A percentile compares a stretch with the other conserved stretches of the same genome.
Conservation (phyloP, 106 monocot species). For the Apostasia ramifera region DNA sequence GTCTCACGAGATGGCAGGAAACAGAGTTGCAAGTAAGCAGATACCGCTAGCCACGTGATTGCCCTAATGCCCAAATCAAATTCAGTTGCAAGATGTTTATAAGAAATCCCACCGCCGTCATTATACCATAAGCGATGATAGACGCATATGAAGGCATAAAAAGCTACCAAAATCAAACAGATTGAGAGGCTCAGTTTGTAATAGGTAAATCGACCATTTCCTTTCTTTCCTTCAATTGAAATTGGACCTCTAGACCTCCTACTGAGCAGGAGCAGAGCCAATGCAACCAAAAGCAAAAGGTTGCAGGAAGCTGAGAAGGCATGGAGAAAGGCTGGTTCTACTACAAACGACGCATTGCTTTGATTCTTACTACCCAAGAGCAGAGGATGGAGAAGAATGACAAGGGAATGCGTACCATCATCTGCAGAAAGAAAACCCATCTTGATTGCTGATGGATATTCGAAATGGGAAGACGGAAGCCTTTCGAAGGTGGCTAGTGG, state of each 20-base stretch:
- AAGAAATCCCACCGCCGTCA: constrained; percentile 15
- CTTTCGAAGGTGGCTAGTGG: no score
- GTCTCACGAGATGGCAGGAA: constrained; percentile 16
- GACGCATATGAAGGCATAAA: constrained; percentile 28
- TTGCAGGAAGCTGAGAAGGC: constrained; percentile 48
- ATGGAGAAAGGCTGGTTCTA: constrained; percentile 28
- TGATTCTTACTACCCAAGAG: no score
- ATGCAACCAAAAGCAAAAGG: constrained; percentile 27
- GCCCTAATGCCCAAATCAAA: constrained; percentile 46
- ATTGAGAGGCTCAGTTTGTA: constrained; percentile 26
- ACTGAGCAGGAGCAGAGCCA: constrained; percentile 33
- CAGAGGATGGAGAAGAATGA: no score
- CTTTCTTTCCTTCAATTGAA: not conserved
- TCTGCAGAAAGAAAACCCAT: not conserved
- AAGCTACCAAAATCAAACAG: constrained; percentile 22
- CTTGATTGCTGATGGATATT: not conserved
- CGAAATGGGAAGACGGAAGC: no score
- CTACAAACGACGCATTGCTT: constrained; percentile 15
- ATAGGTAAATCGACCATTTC: constrained; percentile 16
- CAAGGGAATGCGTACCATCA: not conserved
- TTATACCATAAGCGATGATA: constrained; percentile 25
- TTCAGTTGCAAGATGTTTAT: constrained; percentile 5
- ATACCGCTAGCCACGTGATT: constrained; percentile 34
- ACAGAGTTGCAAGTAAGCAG: constrained; percentile 27
- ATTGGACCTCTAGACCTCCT: constrained; percentile 10